Base-by-base conservation (phyloP, 139 green algal genomes). In the Coelastrella sp. region DNA sequence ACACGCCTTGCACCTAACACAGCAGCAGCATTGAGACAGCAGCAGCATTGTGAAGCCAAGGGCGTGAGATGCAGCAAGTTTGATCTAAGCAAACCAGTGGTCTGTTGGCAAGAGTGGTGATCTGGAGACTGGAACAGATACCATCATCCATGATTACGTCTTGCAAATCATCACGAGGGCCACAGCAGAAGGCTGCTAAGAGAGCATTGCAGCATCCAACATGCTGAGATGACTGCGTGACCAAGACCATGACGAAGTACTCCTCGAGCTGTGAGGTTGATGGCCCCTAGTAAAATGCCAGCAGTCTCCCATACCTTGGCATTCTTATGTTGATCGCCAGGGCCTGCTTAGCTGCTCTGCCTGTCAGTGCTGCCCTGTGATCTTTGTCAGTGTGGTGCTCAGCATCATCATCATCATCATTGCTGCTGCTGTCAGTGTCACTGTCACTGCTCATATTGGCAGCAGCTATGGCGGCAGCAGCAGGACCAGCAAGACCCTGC, bases 1-100 rank as follows among this genome's bases (percentile, higher is more conserved):
- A 63, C 84, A 91, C 19, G 40, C 40, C 25, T 81, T 73, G 79
- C 87, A 90, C 62, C 83, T 85, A 75, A 73, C 34, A 59, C 6
- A 45, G 27, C 15, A 57, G 15, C 15, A 57, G 15, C 15, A 9
- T 23, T 30, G 15, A 48, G 57, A 2, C 57, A 66, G 57, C 13
- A 30, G 57, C 57, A 66, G 57, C 57, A 66, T 1, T 66, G 66
- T n/a, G n/a, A n/a, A n/a, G n/a, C n/a, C n/a, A n/a, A n/a, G n/a
- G n/a, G n/a, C n/a, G n/a, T n/a, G n/a, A n/a, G n/a, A n/a, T n/a
- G n/a, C n/a, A n/a, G n/a, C n/a, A n/a, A n/a, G n/a, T n/a, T n/a
- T n/a, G n/a, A n/a, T n/a, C n/a, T n/a, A 35, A 17, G 30, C 60
- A 35, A 1, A 32, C 30, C 27, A 2, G 60, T 35, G 2, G 60